phyloP scores from a whole-genome alignment of 2,329 filamentous ascomycete genomes.

The Ophiostoma angusticollis region DNA sequence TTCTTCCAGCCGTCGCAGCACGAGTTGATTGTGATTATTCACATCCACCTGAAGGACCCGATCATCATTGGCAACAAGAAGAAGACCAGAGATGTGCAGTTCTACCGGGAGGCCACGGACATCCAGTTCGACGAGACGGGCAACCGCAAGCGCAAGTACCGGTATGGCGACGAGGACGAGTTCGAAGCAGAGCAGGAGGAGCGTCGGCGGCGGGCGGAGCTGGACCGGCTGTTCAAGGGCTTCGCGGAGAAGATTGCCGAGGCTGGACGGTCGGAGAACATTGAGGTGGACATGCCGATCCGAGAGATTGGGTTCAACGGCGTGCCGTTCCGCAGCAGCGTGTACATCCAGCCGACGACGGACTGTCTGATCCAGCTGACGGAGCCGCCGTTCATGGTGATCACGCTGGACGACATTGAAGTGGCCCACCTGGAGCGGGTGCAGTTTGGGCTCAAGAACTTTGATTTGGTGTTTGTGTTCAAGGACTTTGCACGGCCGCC shows the following conservation, averaged over 20 bases:
- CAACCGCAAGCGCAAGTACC: constrained; percentile 93
- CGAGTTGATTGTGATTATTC: constrained; percentile 94
- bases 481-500: constrained; percentile 90
- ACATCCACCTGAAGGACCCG: constrained; percentile 93
- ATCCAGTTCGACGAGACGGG: constrained; percentile 99
- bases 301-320: constrained; percentile 93
- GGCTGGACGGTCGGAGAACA: constrained; percentile 76
- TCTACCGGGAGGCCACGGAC: constrained; percentile 94
- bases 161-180: constrained; percentile 95
- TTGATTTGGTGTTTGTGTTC: constrained; percentile 96
- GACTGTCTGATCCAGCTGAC: constrained; percentile 95
- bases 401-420: constrained; percentile 92
- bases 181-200: constrained; percentile 98
- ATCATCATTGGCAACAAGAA: constrained; percentile 96
- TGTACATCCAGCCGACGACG: constrained; percentile 89
- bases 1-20: constrained; percentile 98
- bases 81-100: constrained; percentile 98
- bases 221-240: constrained; percentile 89
- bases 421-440: constrained; percentile 93
- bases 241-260: constrained; percentile 98
- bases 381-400: constrained; percentile 90
- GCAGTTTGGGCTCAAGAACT: constrained; percentile 94
- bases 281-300: constrained; percentile 93
- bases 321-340: constrained; percentile 90
- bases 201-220: constrained; percentile 73